These are phyloP conservation scores for Simmondsia chinensis DNA, from an alignment of 148 eudicot species.

Conservation along the genomic window DNA sequence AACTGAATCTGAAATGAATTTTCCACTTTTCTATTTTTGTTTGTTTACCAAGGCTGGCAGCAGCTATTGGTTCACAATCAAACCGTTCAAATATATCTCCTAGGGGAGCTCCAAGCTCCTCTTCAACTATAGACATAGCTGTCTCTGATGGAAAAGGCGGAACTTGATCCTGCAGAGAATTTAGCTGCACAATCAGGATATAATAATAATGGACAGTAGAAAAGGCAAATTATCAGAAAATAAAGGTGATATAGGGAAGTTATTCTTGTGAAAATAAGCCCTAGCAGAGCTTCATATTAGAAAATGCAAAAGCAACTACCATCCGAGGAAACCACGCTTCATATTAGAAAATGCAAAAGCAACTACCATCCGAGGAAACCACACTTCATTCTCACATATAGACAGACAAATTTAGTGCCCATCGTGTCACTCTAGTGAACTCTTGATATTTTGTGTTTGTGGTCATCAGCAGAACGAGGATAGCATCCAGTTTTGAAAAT, in stretches of 20 bases:
- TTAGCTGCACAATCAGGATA: constrained; percentile 1
- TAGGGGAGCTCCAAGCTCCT: constrained; percentile 81
- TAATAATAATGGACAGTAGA: background rate
- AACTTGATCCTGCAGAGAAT: constrained; percentile 83
- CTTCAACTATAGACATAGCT: constrained; percentile 80
- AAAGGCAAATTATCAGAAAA: background rate
- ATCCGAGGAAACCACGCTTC: too few relatives aligned
- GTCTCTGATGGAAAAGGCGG: constrained; percentile 97
- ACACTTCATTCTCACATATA: too few relatives aligned
- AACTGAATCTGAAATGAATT: background rate
- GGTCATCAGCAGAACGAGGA: too few relatives aligned
- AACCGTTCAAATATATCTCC: constrained; percentile 70
- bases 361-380: too few relatives aligned
- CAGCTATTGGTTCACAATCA: constrained; percentile 92
- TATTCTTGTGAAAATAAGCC: too few relatives aligned
- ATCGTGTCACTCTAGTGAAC: too few relatives aligned
- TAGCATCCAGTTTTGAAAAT: too few relatives aligned
- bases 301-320: too few relatives aligned
- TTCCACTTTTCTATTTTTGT: background rate
- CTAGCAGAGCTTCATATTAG: too few relatives aligned
- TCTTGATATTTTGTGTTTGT: too few relatives aligned
- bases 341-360: too few relatives aligned
- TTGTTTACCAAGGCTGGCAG: constrained; percentile 87
- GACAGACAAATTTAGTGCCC: too few relatives aligned
- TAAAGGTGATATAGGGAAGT: background rate